Base-by-base conservation (phyloP, 176 grass and related monocot genomes). In the Leersia perrieri region DNA sequence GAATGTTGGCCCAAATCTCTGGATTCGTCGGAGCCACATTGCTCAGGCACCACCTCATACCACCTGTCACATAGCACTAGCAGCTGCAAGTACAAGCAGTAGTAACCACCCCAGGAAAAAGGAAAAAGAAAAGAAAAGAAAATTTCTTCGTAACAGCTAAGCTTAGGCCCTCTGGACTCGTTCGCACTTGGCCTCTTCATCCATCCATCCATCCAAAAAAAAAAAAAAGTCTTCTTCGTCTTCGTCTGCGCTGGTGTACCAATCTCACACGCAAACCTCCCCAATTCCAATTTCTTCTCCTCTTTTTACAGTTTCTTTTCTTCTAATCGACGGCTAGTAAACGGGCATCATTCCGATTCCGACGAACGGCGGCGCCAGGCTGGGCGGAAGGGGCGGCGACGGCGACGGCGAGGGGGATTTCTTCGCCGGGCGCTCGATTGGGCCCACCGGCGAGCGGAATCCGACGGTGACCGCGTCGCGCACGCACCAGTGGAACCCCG, bases 401-500 rank as follows among this genome's bases (percentile, higher is more conserved):
- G 72, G 73, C 42, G 73, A 71, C 6, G 80, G 65, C 34, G 76
- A 92, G 14, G 82, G 80, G 42, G 79, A 39, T 75, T 86, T 93
- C 83, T 81, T 87, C 20, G 35, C 33, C 38, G 95, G 95, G 10
- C 92, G 86, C 86, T 98, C 80, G 60, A 98, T 95, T 4, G 96
- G 96, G 3, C 96, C 96, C 13, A 88, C 90, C n/a, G 66, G 80
- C 1, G 90, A 95, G 11, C 92, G 89, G 88, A 95, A 92, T 0
- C 82, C 96, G 5, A 85, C 78, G 39, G 81, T 85, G 18, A 98
- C 88, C 5, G 84, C 86, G 85, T 98, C 96, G 62, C 77, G 85
- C 28, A 90, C 84, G 86, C 96, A 98, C 79, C 92, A 72, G 71
- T 98, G 96, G 87, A 98, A 98, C 22, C 58, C 75, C 66, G 95